A percentile compares a stretch with the other conserved stretches of the same genome.
Conservation (phyloP, 768 basidiomycete genomes). For the Myochromella boudieri region DNA sequence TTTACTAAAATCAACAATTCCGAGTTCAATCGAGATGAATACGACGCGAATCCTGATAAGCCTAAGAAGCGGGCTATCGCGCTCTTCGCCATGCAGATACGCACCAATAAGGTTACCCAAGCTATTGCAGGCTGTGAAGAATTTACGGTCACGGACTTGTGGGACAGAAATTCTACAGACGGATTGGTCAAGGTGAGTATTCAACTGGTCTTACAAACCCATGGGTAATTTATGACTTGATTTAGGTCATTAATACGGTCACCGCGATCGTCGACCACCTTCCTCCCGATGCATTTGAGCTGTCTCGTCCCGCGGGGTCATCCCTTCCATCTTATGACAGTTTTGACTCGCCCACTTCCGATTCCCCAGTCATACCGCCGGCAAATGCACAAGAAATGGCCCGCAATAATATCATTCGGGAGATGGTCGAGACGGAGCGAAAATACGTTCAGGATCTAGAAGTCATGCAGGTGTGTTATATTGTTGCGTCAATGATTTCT, state of each 20-base stretch:
- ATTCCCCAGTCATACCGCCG: constrained; percentile 39
- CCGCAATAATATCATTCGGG: constrained; percentile 77
- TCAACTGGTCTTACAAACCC: constrained; percentile 2
- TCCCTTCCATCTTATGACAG: constrained; percentile 57
- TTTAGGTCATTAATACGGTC: constrained; percentile 86
- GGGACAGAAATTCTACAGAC: constrained; percentile 88
- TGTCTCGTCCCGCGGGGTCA: constrained; percentile 58
- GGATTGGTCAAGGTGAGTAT: constrained; percentile 87
- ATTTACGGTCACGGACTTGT: constrained; percentile 91
- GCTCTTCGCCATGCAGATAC: constrained; percentile 88
- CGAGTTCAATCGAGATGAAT: constrained; percentile 62
- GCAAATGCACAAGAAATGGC: constrained; percentile 63
- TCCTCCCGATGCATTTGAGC: constrained; percentile 66
- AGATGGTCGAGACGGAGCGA: constrained; percentile 93
- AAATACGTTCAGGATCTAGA: constrained; percentile 97
- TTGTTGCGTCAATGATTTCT: constrained; percentile 12
- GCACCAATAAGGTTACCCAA: constrained; percentile 56
- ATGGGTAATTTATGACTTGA: constrained; percentile 6
- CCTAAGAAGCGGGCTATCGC: constrained; percentile 90
- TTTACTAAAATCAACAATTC: constrained; percentile 61
- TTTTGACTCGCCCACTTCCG: constrained; percentile 53
- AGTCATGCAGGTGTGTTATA: constrained; percentile 80
- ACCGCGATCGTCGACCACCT: constrained; percentile 79
- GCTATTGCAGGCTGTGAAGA: constrained; percentile 70
- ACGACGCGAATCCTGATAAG: constrained; percentile 74